These are phyloP conservation scores for Kazachstania africana DNA, from an alignment of 805 yeast species.

Conservation along the genomic window DNA sequence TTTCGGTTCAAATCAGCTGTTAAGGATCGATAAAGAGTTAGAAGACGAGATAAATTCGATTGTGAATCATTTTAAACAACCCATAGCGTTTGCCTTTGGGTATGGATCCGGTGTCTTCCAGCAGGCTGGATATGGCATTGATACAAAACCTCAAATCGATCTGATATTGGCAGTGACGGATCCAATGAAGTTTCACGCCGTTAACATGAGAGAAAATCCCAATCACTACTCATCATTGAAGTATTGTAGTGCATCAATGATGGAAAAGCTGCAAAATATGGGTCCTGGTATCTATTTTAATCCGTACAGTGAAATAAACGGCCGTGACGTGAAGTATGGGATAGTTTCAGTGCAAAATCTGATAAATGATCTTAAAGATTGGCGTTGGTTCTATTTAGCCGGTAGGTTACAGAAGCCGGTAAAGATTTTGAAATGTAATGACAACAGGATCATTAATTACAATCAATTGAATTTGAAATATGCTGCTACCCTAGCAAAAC, in stretches of 20 bases:
- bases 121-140: constrained; percentile 42
- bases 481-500: constrained; percentile 53
- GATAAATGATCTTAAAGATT: constrained; percentile 59
- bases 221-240: constrained; percentile 67
- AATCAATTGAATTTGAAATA: constrained; percentile 68
- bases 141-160: constrained; percentile 63
- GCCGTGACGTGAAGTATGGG: constrained; percentile 70
- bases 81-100: constrained; percentile 74
- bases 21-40: constrained; percentile 33
- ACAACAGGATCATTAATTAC: constrained; percentile 48
- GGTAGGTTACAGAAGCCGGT: constrained; percentile 95
- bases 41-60: constrained; percentile 37
- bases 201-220: constrained; percentile 55
- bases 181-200: constrained; percentile 64
- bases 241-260: constrained; percentile 45
- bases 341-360: constrained; percentile 55
- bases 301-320: constrained; percentile 64
- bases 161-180: constrained; percentile 71
- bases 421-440: constrained; percentile 54
- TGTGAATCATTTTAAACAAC: constrained; percentile 51
- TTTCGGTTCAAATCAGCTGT: constrained; percentile 48
- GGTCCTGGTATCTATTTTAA: constrained; percentile 94
- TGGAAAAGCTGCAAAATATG: constrained; percentile 46
- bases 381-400: constrained; percentile 80
- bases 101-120: constrained; percentile 90